phyloP scores from a whole-genome alignment of 2,329 filamentous ascomycete genomes.

The Chrysosporium queenslandicum region DNA sequence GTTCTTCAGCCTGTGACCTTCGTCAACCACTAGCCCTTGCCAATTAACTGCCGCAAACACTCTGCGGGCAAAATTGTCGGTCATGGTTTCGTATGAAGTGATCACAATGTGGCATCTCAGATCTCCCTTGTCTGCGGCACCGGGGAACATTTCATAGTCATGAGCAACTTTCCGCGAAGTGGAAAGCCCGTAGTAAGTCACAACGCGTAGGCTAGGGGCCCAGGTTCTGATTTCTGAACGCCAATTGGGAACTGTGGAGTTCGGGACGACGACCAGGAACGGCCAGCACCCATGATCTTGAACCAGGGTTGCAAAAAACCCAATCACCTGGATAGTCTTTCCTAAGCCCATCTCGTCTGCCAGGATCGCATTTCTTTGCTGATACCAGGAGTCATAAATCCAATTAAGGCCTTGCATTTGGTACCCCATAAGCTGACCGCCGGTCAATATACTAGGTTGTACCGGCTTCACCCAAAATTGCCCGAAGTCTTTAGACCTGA shows the following conservation, averaged over 20 bases:
- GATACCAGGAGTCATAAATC: slow-evolving; percentile 83
- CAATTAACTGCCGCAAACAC: slow-evolving; percentile 66
- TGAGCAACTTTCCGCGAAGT: slow-evolving; percentile 66
- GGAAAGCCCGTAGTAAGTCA: slow-evolving; percentile 80
- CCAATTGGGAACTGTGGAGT: slow-evolving; percentile 96
- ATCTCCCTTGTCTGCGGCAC: slow-evolving; percentile 41
- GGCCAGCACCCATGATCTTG: slow-evolving; percentile 70
- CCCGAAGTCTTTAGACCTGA: slow-evolving; percentile 56
- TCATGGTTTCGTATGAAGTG: slow-evolving; percentile 84
- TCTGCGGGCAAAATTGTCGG: slow-evolving; percentile 56
- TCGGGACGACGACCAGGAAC: slow-evolving; percentile 86
- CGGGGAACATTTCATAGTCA: slow-evolving; percentile 74
- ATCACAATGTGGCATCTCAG: slow-evolving; percentile 86
- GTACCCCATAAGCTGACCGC: slow-evolving; percentile 83
- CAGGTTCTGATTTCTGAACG: slow-evolving; percentile 90
- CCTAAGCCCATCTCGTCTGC: slow-evolving; percentile 98
- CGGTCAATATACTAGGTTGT: slow-evolving; percentile 64
- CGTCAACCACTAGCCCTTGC: slow-evolving; percentile 84
- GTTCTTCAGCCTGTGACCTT: slow-evolving; percentile 91
- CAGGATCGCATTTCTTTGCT: slow-evolving; percentile 73
- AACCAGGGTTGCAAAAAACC: slow-evolving; percentile 64
- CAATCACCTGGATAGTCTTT: slow-evolving; percentile 90
- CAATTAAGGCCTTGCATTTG: slow-evolving; percentile 91
- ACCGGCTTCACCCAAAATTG: slow-evolving; percentile 54
- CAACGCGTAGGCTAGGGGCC: slow-evolving; percentile 74